Conservation (phyloP, 2,329 filamentous ascomycete species). For the Scedosporium boydii region DNA sequence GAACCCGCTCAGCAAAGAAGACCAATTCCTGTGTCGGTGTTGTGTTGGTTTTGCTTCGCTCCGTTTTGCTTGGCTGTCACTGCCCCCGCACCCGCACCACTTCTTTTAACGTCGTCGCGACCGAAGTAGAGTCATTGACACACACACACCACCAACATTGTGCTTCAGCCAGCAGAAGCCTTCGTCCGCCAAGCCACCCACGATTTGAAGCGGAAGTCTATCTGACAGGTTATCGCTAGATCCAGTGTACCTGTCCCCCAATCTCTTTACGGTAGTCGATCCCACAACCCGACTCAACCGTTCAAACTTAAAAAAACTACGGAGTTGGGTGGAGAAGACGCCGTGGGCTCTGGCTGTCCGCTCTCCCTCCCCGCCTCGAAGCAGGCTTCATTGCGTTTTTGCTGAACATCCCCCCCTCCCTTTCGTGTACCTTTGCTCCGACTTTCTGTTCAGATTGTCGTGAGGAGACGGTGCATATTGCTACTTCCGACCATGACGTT, state of each 20-base stretch:
- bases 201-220: background rate
- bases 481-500: constrained; percentile 3
- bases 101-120: background rate
- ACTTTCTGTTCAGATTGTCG: constrained; percentile 35
- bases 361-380: constrained; percentile 1
- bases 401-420: constrained; percentile 9
- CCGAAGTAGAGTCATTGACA: background rate
- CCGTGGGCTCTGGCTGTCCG: background rate
- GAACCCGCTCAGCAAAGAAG: background rate
- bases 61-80: background rate
- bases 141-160: background rate
- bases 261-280: background rate
- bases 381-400: background rate
- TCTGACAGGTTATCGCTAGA: background rate
- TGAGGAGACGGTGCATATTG: constrained; percentile 19
- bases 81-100: background rate
- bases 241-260: background rate
- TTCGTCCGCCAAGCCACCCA: too few species aligned
- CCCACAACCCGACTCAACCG: background rate
- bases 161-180: too few species aligned
- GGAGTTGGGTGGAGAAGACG: background rate
- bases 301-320: background rate
- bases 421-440: constrained; percentile 30
- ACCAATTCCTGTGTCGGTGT: background rate
- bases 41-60: background rate